Percentiles rank a stretch among this genome's conserved stretches.
Conservation (phyloP, 2,329 filamentous ascomycete species). For the Magnaporthales sp. region DNA sequence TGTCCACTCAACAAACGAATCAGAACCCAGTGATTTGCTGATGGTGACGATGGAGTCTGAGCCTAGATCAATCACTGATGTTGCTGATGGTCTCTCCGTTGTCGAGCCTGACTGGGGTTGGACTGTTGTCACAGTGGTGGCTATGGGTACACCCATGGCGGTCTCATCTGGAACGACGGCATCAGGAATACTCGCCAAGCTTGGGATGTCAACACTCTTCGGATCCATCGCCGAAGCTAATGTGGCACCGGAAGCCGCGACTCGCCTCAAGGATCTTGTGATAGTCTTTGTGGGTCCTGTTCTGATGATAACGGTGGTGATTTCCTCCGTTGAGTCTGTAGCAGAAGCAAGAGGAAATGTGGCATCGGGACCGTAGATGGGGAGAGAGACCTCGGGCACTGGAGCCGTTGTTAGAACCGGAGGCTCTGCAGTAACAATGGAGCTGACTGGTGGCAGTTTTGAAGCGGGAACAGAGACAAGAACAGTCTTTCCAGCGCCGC, state of each 20-base stretch:
- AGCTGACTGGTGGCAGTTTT: conserved; percentile 9
- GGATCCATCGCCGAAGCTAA: not conserved
- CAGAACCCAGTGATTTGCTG: not conserved
- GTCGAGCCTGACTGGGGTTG: not conserved
- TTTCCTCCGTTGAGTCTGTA: not conserved
- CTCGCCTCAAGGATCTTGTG: not conserved
- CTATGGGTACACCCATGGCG: not conserved
- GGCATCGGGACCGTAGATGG: conserved; percentile 3
- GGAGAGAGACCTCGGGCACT: conserved; percentile 6
- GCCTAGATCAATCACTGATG: not conserved
- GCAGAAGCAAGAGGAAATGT: not conserved
- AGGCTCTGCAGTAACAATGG: conserved; percentile 12
- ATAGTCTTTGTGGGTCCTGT: not conserved
- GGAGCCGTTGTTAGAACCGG: conserved; percentile 14
- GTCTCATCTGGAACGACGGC: not conserved
- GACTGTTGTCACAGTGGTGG: not conserved
- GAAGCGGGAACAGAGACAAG: conserved; percentile 33
- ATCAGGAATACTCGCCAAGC: not conserved
- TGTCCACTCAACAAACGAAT: not conserved
- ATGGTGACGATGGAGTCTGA: conserved; percentile 1
- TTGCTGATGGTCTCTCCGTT: not conserved
- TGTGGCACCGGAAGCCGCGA: not conserved
- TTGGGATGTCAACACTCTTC: not conserved
- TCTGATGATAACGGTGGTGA: conserved; percentile 1
- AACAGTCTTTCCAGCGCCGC: conserved; percentile 35